A percentile compares a stretch with the other conserved stretches of the same genome.
These are phyloP conservation scores for Nakazawaea wyomingensis DNA, from an alignment of 805 yeast species.

Conservation along the genomic window DNA sequence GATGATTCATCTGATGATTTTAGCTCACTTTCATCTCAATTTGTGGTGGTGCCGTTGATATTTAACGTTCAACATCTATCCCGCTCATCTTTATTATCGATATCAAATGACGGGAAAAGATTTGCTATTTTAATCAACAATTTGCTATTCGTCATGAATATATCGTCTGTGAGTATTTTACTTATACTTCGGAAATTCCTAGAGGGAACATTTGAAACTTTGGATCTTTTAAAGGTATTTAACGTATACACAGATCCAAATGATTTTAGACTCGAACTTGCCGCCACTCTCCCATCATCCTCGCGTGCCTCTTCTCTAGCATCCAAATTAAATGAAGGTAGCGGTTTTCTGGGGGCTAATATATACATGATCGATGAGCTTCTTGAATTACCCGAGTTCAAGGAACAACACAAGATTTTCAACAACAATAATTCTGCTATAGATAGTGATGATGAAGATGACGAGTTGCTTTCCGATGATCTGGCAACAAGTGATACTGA, in stretches of 20 bases:
- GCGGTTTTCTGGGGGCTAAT: not conserved
- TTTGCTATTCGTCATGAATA: constrained; percentile 6
- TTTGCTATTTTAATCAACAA: constrained; percentile 8
- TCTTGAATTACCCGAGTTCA: constrained; percentile 6
- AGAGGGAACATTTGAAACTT: constrained; percentile 1
- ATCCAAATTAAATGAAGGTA: not conserved
- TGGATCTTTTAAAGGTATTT: constrained; percentile 8
- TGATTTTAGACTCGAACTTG: constrained; percentile 7
- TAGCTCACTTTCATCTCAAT: not conserved
- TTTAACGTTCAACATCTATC: constrained; percentile 9
- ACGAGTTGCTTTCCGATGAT: constrained; percentile 12
- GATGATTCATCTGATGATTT: not conserved
- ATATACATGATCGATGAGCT: constrained; percentile 5
- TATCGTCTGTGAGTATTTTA: constrained; percentile 4
- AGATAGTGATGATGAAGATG: constrained; percentile 23
- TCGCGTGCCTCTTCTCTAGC: not conserved
- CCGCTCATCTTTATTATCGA: constrained; percentile 6
- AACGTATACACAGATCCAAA: constrained; percentile 3
- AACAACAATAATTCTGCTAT: constrained; percentile 2
- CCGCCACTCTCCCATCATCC: not conserved
- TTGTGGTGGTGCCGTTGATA: constrained; percentile 8
- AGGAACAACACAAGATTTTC: constrained; percentile 7
- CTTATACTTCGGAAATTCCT: not conserved
- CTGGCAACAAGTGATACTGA: constrained; percentile 10
- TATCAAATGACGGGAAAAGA: constrained; percentile 11